Evolutionary conservation across 345 rosid species (phyloP).

Genomic region (Eutrema heterophyllum): DNA sequence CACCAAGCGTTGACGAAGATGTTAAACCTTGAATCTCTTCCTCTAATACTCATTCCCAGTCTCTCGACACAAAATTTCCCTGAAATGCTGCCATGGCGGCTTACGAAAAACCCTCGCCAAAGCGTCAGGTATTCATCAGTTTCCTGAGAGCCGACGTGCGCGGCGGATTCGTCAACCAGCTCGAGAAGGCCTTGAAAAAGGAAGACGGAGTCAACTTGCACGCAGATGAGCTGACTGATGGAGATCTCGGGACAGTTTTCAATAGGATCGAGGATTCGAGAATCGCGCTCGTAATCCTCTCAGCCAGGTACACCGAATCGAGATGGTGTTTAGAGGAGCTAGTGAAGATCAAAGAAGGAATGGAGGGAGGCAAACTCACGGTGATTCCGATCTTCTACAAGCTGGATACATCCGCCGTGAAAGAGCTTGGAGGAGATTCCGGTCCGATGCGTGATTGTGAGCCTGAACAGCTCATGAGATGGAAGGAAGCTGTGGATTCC

Average conservation of each 20-base stretch:
- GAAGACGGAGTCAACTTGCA: neutral
- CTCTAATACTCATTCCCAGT: too few relatives aligned
- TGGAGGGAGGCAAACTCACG: neutral
- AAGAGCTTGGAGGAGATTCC: neutral
- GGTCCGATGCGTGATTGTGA: neutral
- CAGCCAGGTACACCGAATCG: neutral
- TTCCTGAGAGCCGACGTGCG: neutral
- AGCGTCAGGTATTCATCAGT: constrained; percentile 6
- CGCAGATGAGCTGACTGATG: neutral
- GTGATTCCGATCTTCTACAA: neutral
- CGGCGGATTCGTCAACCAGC: neutral
- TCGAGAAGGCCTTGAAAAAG: neutral
- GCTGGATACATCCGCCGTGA: neutral
- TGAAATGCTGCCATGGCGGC: neutral
- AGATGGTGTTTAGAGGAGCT: neutral
- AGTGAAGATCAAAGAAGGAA: neutral
- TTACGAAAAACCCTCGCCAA: neutral
- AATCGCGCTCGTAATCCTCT: neutral
- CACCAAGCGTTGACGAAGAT: too few relatives aligned
- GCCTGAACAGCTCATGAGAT: neutral
- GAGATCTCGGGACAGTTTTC: neutral
- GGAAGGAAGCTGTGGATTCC: constrained; percentile 16
- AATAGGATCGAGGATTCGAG: neutral
- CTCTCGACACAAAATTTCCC: neutral
- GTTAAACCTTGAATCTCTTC: too few relatives aligned